A percentile compares a stretch with the other conserved stretches of the same genome.
These are phyloP conservation scores for Sesbania bispinosa DNA, from an alignment of 306 rosid genomes.

Conservation along the genomic window DNA sequence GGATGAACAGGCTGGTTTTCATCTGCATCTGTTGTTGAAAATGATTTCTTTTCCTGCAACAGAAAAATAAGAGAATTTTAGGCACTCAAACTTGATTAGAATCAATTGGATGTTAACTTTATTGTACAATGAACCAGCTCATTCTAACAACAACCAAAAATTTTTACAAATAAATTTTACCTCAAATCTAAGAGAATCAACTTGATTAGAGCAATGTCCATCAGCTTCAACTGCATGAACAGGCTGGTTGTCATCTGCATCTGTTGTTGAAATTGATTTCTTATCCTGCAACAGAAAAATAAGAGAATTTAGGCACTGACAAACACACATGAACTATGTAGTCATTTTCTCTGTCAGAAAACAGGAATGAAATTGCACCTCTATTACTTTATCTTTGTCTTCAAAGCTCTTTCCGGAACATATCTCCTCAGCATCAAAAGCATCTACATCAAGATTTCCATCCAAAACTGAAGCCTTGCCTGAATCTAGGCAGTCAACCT, in stretches of 20 bases:
- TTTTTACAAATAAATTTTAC: slow-evolving; percentile 29
- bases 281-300: slow-evolving; percentile 44
- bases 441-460: slow-evolving; percentile 35
- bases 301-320: slow-evolving; percentile 8
- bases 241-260: slow-evolving; percentile 38
- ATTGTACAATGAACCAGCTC: too few species aligned
- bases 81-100: too few species aligned
- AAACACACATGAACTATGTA: slow-evolving; percentile 14
- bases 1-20: slow-evolving; percentile 35
- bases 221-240: slow-evolving; percentile 37
- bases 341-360: slow-evolving; percentile 16
- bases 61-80: slow-evolving; percentile 18
- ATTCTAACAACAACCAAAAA: not conserved
- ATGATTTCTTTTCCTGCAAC: slow-evolving; percentile 42
- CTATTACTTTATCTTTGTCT: slow-evolving; percentile 26
- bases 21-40: slow-evolving; percentile 31
- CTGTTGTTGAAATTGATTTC: slow-evolving; percentile 19
- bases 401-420: slow-evolving; percentile 26
- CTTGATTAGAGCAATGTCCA: slow-evolving; percentile 33
- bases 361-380: slow-evolving; percentile 30
- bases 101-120: too few species aligned
- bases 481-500: slow-evolving; percentile 27
- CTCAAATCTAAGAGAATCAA: slow-evolving; percentile 78
- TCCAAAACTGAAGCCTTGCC: slow-evolving; percentile 32
- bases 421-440: slow-evolving; percentile 27